These are phyloP conservation scores for Ustilago loliicola DNA, from an alignment of 1,284 basidiomycete species.

Conservation along the genomic window DNA sequence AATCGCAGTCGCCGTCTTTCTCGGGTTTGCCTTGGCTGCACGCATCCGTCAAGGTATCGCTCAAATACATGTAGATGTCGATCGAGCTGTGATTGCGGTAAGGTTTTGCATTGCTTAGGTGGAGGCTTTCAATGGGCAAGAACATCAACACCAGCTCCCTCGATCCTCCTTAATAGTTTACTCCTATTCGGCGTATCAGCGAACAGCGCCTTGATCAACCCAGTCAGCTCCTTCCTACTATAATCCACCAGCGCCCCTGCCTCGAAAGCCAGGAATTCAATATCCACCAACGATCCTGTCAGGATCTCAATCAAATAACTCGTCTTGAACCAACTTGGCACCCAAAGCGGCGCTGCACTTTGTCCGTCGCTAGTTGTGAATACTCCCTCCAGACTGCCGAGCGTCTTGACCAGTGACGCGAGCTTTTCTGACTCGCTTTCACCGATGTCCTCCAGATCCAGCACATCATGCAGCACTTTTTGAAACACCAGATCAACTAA, in stretches of 20 bases:
- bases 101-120: background rate
- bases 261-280: constrained; percentile 87
- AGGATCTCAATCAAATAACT: constrained; percentile 67
- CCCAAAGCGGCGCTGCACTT: constrained; percentile 58
- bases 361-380: constrained; percentile 77
- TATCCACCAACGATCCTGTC: constrained; percentile 75
- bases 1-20: background rate
- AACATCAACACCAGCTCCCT: constrained; percentile 40
- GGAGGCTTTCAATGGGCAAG: constrained; percentile 24
- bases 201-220: constrained; percentile 87
- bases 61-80: background rate
- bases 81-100: background rate
- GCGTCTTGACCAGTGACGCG: constrained; percentile 82
- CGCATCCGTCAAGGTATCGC: background rate
- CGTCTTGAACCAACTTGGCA: constrained; percentile 69
- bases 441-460: constrained; percentile 88
- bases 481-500: constrained; percentile 81
- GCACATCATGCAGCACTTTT: constrained; percentile 80
- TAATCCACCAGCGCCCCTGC: constrained; percentile 93
- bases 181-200: constrained; percentile 72
- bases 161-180: constrained; percentile 59
- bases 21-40: background rate
- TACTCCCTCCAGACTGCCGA: constrained; percentile 81
- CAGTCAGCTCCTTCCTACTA: constrained; percentile 83
- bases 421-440: constrained; percentile 88